phyloP scores from a whole-genome alignment of 176 grass and related monocot species.

The Thinopyrum elongatum region DNA sequence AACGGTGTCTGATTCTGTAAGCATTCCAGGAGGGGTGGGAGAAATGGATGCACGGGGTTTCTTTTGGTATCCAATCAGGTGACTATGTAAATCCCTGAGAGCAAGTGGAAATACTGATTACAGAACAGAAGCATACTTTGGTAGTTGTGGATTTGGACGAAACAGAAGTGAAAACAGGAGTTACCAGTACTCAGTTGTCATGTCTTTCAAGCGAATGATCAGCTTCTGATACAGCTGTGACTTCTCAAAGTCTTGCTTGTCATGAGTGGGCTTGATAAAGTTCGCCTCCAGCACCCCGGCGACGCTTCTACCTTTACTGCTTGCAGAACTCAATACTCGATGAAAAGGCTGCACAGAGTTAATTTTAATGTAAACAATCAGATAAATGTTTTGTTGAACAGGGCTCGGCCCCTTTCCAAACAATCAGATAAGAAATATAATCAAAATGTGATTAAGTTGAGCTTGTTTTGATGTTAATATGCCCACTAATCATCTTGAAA shows the following conservation, averaged over 20 bases:
- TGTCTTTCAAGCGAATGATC: conserved; percentile 49
- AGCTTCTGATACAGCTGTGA: conserved; percentile 47
- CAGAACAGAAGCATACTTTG: not conserved
- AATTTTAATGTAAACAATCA: not conserved
- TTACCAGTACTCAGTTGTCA: conserved; percentile 63
- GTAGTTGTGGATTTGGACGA: not conserved
- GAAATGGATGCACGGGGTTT: not conserved
- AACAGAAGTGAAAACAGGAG: not conserved
- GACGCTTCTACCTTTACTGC: conserved; percentile 43
- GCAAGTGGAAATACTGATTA: not conserved
- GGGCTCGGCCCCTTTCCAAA: not conserved
- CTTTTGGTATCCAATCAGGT: conserved; percentile 36
- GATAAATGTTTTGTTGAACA: not conserved
- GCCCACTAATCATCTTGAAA: not conserved
- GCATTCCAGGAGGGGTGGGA: not conserved
- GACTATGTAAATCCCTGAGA: conserved; percentile 42
- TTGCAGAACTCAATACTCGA: conserved; percentile 27
- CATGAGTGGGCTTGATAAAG: conserved; percentile 64
- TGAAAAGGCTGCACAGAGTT: conserved; percentile 44
- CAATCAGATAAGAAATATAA: not conserved
- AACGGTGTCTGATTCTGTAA: not conserved
- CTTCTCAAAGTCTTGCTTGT: conserved; percentile 63
- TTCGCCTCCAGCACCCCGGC: conserved; percentile 47
- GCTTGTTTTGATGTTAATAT: not conserved
- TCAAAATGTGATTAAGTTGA: not conserved